phyloP scores from a whole-genome alignment of 75 land plant species.

The Selaginella moellendorffii region DNA sequence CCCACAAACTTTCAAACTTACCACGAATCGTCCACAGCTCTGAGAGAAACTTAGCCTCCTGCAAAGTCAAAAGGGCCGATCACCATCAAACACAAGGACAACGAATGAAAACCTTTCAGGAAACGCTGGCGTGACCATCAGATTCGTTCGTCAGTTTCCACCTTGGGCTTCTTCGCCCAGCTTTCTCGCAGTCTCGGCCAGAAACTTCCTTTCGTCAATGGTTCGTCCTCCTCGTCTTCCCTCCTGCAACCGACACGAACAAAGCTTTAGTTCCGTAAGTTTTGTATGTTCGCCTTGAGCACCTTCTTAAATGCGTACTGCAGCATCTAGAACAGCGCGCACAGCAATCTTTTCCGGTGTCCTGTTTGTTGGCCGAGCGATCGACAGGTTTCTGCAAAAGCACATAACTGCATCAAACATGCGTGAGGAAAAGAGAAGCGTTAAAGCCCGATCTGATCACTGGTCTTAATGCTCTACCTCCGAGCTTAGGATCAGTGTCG shows the following conservation, averaged over 20 bases:
- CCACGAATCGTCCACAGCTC: conserved; percentile 14
- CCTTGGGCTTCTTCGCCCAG: conserved; percentile 31
- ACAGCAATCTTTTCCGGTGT: conserved; percentile 9
- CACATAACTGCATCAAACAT: conserved; percentile 19
- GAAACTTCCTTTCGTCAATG: conserved; percentile 41
- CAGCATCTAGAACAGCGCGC: conserved; percentile 43
- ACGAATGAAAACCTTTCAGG: background rate
- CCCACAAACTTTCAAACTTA: conserved; percentile 15
- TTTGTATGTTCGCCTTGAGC: conserved; percentile 35
- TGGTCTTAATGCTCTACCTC: conserved; percentile 30
- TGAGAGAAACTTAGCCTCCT: conserved; percentile 12
- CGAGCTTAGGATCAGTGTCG: conserved; percentile 37
- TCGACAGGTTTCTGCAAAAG: conserved; percentile 37
- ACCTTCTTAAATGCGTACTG: conserved; percentile 40
- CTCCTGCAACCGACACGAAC: conserved; percentile 31
- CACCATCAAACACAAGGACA: background rate
- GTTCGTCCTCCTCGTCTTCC: conserved; percentile 34
- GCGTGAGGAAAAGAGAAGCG: background rate
- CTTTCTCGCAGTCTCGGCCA: conserved; percentile 50
- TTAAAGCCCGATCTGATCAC: no score
- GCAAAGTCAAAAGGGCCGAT: background rate
- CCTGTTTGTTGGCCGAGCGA: conserved; percentile 23
- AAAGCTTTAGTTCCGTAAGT: background rate
- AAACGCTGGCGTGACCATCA: conserved; percentile 30
- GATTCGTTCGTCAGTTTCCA: conserved; percentile 53